phyloP scores from a whole-genome alignment of 495 filamentous ascomycete species.

The Lindgomyces ingoldianus region DNA sequence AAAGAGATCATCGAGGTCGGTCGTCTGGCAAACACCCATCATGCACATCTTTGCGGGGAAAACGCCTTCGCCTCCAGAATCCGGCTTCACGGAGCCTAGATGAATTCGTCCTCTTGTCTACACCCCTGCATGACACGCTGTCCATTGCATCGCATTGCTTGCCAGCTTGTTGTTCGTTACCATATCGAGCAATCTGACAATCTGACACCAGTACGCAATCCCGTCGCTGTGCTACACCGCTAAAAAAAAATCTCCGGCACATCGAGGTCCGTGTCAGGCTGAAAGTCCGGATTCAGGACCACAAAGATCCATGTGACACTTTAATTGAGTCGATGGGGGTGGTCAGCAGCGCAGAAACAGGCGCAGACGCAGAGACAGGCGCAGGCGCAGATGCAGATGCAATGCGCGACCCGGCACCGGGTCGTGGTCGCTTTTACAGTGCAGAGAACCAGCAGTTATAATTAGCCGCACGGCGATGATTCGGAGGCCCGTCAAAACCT shows the following conservation, averaged over 20 bases:
- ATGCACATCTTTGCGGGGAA: constrained; percentile 32
- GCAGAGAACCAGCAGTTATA: no score
- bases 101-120: not conserved
- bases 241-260: constrained; percentile 11
- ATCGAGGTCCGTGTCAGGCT: constrained; percentile 12
- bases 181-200: no score
- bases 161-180: no score
- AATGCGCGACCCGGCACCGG: not conserved
- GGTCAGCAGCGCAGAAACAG: not conserved
- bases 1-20: no score
- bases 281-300: not conserved
- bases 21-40: no score
- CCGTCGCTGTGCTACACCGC: constrained; percentile 12
- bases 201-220: constrained; percentile 5
- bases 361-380: not conserved
- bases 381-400: not conserved
- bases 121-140: not conserved
- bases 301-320: not conserved
- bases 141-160: not conserved
- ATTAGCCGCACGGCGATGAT: not conserved
- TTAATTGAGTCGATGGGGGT: not conserved
- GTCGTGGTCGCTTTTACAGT: not conserved
- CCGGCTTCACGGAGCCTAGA: not conserved
- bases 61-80: constrained; percentile 25
- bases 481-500: not conserved